Evolutionary conservation across 1,284 basidiomycete species (phyloP).

Genomic region (Fomitopsis betulina): DNA sequence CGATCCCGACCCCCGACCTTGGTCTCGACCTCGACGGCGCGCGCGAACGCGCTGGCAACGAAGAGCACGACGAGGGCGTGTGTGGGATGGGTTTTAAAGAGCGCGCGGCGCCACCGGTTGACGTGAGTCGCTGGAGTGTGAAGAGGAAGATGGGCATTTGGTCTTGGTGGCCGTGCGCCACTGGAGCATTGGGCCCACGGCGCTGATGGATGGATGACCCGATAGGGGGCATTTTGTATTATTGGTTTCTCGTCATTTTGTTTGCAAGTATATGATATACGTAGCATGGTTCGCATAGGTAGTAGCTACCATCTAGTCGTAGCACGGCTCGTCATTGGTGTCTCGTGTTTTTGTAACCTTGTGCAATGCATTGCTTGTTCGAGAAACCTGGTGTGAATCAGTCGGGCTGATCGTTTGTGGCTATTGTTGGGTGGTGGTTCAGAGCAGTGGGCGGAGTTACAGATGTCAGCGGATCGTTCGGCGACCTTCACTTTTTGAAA

Average conservation of each 20-base stretch:
- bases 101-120: constrained; percentile 23
- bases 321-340: neutral
- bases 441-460: no score
- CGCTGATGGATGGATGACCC: no score
- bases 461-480: no score
- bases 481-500: no score
- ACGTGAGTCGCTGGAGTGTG: neutral
- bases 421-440: no score
- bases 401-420: no score
- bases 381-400: neutral
- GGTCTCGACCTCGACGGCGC: neutral
- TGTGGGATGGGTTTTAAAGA: constrained; percentile 18
- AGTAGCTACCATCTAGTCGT: neutral
- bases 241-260: no score
- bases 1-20: neutral
- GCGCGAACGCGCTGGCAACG: neutral
- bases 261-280: no score
- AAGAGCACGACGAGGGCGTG: constrained; percentile 1
- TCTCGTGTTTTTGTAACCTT: neutral
- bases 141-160: neutral
- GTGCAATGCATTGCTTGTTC: neutral
- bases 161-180: neutral
- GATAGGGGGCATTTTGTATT: no score
- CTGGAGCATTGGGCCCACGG: neutral
- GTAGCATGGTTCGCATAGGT: no score